Evolutionary conservation across 192 early-diverging fungal genomes (phyloP).

Genomic region (Podochytrium sp.): DNA sequence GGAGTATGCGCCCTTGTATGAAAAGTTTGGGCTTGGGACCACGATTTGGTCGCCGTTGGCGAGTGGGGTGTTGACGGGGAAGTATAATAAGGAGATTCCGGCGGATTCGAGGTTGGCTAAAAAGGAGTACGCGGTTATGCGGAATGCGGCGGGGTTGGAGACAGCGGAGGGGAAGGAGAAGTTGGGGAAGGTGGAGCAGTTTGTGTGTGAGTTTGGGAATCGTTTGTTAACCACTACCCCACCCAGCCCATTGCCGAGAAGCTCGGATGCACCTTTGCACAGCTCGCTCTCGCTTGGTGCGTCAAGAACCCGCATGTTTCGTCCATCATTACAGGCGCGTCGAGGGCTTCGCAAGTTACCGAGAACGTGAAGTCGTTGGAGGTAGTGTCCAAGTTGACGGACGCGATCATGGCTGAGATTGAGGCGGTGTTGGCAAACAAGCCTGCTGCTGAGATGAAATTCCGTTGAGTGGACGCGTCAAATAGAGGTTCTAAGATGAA

Average conservation of each 20-base stretch:
- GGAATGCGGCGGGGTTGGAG: constrained; percentile 55
- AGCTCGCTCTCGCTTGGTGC: constrained; percentile 78
- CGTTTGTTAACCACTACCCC: neutral
- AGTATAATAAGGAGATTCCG: constrained; percentile 76
- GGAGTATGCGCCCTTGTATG: constrained; percentile 69
- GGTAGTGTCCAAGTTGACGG: constrained; percentile 64
- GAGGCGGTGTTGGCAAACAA: constrained; percentile 74
- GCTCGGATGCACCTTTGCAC: constrained; percentile 62
- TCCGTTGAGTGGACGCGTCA: constrained; percentile 8
- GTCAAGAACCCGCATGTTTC: constrained; percentile 68
- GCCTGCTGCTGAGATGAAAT: constrained; percentile 42
- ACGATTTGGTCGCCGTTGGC: constrained; percentile 83
- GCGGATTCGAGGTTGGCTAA: constrained; percentile 68
- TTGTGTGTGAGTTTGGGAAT: constrained; percentile 26
- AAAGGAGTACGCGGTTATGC: constrained; percentile 61
- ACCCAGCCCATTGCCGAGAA: constrained; percentile 64
- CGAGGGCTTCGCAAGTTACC: constrained; percentile 66
- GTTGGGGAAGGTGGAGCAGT: constrained; percentile 62
- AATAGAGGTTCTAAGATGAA: no score
- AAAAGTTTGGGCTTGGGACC: constrained; percentile 68
- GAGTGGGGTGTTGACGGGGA: constrained; percentile 66
- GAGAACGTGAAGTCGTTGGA: constrained; percentile 74
- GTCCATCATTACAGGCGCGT: constrained; percentile 59
- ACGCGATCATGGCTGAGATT: constrained; percentile 69
- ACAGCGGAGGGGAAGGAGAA: constrained; percentile 71